Base-by-base conservation (phyloP, 306 rosid species). In the Cucurbita moschata region DNA sequence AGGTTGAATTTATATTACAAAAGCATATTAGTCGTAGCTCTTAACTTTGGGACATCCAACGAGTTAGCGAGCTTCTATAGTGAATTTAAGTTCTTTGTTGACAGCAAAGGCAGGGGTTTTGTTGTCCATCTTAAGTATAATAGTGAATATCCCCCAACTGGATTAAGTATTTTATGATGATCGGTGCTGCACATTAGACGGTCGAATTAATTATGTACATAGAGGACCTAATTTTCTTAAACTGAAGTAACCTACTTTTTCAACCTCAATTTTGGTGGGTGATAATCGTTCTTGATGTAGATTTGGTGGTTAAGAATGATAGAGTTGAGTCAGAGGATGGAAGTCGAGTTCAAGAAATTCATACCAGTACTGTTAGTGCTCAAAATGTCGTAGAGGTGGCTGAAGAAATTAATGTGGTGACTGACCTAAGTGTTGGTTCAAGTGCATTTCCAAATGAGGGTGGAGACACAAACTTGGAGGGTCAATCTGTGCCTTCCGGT, bases 401-500 rank as follows among this genome's bases (percentile, higher is more conserved):
- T 72, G 82, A 78, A 70, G 76, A 59, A 21, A 57, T 58, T 75
- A 71, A 49, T 57, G 86, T 77, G 68, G 75, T 55, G 67, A 81
- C 90, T 57, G 81, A 77, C 77, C 63, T 83, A 38, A 53, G 64
- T 78, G 10, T 65, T 46, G 55, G 82, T 76, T 81, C 85, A 30
- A 75, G 81, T 72, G 44, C 63, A 18, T 72, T 78, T 72, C 83
- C 66, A 77, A 76, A 56, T 43, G 63, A 39, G 66, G 79, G 23
- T 19, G 78, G 63, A 77, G 78, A 66, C 59, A 70, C 72, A 65
- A 79, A 76, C 77, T 57, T 74, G 10, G 82, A 74, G 76, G 92
- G 77, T 83, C 83, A 83, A 78, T 77, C 88, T 30, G 76, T 79
- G 61, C 77, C 75, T 80, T 77, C 85, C 44, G 26, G 77, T 14